These are phyloP conservation scores for Saccharata proteae DNA, from an alignment of 2,329 filamentous ascomycete species.

Conservation along the genomic window DNA sequence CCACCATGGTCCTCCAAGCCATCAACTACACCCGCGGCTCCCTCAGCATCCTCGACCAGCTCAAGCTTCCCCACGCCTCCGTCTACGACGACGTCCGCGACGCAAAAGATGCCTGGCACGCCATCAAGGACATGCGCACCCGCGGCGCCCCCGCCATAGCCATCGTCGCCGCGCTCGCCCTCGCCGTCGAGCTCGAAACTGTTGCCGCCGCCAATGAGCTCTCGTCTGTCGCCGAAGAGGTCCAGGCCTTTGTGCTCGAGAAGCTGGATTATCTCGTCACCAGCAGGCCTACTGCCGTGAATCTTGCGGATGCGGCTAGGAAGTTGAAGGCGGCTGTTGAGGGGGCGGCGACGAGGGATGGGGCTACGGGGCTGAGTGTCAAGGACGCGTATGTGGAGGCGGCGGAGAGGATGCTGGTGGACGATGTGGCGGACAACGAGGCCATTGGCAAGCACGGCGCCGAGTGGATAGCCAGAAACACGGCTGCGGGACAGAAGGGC, in stretches of 20 bases:
- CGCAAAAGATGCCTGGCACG: constrained; percentile 66
- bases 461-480: constrained; percentile 61
- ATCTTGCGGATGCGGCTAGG: constrained; percentile 77
- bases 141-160: constrained; percentile 86
- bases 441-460: constrained; percentile 75
- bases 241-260: constrained; percentile 55
- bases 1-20: constrained; percentile 51
- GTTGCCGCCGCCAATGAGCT: constrained; percentile 27
- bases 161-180: constrained; percentile 83
- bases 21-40: constrained; percentile 63
- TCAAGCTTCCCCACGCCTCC: constrained; percentile 69
- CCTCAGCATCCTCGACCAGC: constrained; percentile 69
- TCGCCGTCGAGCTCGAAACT: constrained; percentile 70
- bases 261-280: constrained; percentile 78
- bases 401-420: constrained; percentile 75
- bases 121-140: constrained; percentile 70
- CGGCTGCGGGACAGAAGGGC: constrained; percentile 36
- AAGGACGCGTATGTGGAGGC: constrained; percentile 60
- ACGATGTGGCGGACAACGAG: constrained; percentile 79
- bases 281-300: constrained; percentile 87
- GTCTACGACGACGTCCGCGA: constrained; percentile 63
- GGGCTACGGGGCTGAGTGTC: constrained; percentile 42
- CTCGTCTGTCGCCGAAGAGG: constrained; percentile 45
- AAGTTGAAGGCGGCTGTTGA: constrained; percentile 60
- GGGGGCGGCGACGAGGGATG: constrained; percentile 30